Conservation (phyloP, 176 grass and related monocot species). For the Rhynchospora tenuis region DNA sequence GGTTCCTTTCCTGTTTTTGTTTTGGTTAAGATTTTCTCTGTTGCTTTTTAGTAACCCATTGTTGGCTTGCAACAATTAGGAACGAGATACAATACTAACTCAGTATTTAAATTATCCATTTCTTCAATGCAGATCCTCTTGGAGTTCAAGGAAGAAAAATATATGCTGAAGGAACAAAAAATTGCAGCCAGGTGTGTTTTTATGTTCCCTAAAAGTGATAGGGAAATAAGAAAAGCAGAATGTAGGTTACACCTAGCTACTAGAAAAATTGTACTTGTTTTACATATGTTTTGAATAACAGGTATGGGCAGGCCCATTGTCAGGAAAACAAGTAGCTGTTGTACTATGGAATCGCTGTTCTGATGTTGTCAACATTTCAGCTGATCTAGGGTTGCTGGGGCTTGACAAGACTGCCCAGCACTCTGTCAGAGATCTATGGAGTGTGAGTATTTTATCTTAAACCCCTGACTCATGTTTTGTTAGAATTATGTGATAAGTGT, state of each 20-base stretch:
- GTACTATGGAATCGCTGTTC: conserved; percentile 85
- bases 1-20: conserved; percentile 30
- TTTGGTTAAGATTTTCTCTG: not conserved
- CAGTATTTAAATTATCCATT: conserved; percentile 2
- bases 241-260: not conserved
- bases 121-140: conserved; percentile 65
- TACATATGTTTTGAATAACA: conserved; percentile 27
- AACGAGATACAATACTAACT: not conserved
- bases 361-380: conserved; percentile 45
- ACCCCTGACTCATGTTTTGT: conserved; percentile 11
- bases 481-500: not conserved
- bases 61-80: not conserved
- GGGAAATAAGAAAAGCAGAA: not conserved
- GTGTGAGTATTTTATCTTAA: conserved; percentile 24
- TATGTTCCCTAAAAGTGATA: not conserved
- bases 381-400: conserved; percentile 48
- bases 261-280: not conserved
- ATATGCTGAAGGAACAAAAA: conserved; percentile 43
- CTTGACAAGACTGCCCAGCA: conserved; percentile 42
- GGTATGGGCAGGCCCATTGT: conserved; percentile 91
- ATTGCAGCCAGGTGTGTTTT: conserved; percentile 60
- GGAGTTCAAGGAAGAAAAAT: conserved; percentile 91
- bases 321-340: conserved; percentile 48
- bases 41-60: not conserved
- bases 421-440: conserved; percentile 81